Evolutionary conservation across 805 yeast genomes (phyloP), one percentile per base, ranked within the genome.

Genomic region (Lipomyces yamadae): DNA sequence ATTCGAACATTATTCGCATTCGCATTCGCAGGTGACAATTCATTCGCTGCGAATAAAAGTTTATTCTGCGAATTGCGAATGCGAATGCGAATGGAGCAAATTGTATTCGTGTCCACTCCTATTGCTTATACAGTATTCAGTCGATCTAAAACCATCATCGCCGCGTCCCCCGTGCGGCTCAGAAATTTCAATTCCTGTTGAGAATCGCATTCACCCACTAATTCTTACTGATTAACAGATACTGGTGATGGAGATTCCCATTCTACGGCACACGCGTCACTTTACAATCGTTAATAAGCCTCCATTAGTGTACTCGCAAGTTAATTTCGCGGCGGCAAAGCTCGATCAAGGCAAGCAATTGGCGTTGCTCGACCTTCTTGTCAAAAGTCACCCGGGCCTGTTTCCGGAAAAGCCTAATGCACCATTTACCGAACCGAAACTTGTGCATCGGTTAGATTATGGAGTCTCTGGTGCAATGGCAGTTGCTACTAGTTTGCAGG

Each of bases 391-490:
- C 45, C 70, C 67, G 7, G 58, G 60, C 13, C 34, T 66, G 4
- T 68, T 39, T 42, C 32, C 53, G 5, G 35, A 34, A 4, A 34
- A 32, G 8, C 30, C 32, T 7, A 35, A 33, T 29, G 39, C 55
- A 6, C 71, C 71, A 53, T 66, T 63, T 37, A 67, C 68, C n/a
- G 30, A 42, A 39, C 71, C 71, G 8, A 67, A 62, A 45, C 61
- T 63, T 10, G 67, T 67, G 24, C 71, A 68, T 48, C 53, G 71
- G 39, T 61, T 68, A 8, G 71, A 68, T 48, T 67, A 67, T 54
- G 67, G 64, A 5, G 71, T 68, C 10, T 57, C 70, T n/a, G 71
- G 71, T 6, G 71, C 71, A 18, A 67, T 68, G 67, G 58, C 58
- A 2, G 57, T 68, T 18, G 65, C 70, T 4, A 60, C 66, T 4